phyloP scores from a whole-genome alignment of 495 filamentous ascomycete species.

The Aspergillus olivimuriae region DNA sequence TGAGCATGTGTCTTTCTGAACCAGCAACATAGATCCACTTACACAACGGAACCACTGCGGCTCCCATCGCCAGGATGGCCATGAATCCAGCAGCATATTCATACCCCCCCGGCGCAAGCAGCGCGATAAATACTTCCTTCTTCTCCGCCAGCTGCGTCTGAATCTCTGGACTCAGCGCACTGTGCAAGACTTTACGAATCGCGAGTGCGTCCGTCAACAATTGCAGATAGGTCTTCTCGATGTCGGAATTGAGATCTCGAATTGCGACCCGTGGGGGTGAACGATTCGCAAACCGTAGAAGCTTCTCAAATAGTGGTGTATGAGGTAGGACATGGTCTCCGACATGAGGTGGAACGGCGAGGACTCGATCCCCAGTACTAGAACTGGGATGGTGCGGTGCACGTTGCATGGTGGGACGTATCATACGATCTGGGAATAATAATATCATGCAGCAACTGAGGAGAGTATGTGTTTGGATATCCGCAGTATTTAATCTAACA shows the following conservation, averaged over 20 bases:
- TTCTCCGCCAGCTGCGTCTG: background rate
- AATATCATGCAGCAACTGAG: too few relatives aligned
- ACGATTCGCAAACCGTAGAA: constrained; percentile 20
- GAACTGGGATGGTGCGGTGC: too few relatives aligned
- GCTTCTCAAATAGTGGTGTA: constrained; percentile 19
- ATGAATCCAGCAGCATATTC: background rate
- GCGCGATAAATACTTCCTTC: background rate
- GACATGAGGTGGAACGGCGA: constrained; percentile 20
- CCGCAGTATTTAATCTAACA: constrained; percentile 12
- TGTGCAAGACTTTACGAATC: background rate
- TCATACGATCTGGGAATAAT: too few relatives aligned
- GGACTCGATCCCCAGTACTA: too few relatives aligned
- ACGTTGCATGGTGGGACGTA: too few relatives aligned
- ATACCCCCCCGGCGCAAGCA: background rate
- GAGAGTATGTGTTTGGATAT: constrained; percentile 2
- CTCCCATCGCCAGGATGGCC: background rate
- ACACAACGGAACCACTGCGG: background rate
- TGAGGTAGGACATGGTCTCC: constrained; percentile 3
- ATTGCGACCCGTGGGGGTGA: constrained; percentile 14
- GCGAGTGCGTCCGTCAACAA: background rate
- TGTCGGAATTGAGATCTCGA: constrained; percentile 18
- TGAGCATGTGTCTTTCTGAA: background rate
- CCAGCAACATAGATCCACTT: background rate
- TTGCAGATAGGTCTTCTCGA: constrained; percentile 20
- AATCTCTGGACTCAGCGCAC: background rate